These are phyloP conservation scores for Sisymbrium altissimum DNA, from an alignment of 345 rosid species.

Conservation along the genomic window DNA sequence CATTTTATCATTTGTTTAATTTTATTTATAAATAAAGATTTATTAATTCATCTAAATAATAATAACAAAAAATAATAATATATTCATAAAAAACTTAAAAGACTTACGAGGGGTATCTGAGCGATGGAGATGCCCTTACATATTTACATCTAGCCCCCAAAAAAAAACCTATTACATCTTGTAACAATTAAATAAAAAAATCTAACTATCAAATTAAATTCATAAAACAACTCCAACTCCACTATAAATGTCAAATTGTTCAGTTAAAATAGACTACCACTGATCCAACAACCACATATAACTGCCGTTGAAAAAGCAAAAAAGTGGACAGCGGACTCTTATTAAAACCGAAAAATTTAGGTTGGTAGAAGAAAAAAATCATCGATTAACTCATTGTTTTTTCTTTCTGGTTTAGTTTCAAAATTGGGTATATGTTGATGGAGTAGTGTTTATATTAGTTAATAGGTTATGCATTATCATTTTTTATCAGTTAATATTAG, in stretches of 20 bases:
- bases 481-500: background rate
- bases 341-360: background rate
- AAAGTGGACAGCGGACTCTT: background rate
- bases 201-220: background rate
- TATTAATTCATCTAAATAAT: too few relatives aligned
- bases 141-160: too few relatives aligned
- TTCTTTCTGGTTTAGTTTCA: background rate
- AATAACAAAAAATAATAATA: too few relatives aligned
- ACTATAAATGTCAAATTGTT: background rate
- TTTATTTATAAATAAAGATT: too few relatives aligned
- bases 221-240: background rate
- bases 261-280: conserved; percentile 17
- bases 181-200: background rate
- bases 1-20: too few relatives aligned
- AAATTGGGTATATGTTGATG: background rate
- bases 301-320: conserved; percentile 17
- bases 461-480: background rate
- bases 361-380: background rate
- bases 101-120: too few relatives aligned
- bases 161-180: background rate
- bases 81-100: too few relatives aligned
- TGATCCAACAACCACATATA: conserved; percentile 28
- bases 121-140: too few relatives aligned
- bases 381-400: background rate
- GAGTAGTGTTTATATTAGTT: background rate